Conservation (phyloP, 192 early-diverging fungal genomes). For the Mortierella antarctica region DNA sequence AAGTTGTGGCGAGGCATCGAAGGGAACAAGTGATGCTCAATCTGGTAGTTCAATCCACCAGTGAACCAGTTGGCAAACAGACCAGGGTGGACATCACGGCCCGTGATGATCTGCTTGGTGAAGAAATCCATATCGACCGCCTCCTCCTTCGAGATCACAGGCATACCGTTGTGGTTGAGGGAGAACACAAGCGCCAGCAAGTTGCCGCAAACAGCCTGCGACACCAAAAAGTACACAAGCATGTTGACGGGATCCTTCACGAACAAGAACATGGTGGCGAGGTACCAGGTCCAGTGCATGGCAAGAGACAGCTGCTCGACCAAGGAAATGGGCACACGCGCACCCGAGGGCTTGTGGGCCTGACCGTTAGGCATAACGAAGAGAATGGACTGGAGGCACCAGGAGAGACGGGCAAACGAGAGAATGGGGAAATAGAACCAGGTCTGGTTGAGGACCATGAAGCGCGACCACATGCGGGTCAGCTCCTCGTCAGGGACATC, state of each 20-base stretch:
- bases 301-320: conserved; percentile 67
- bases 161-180: conserved; percentile 90
- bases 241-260: conserved; percentile 52
- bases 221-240: conserved; percentile 68
- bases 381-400: conserved; percentile 73
- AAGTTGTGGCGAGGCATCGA: conserved; percentile 81
- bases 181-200: conserved; percentile 81
- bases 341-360: conserved; percentile 56
- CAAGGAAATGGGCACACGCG: conserved; percentile 51
- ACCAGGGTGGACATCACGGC: conserved; percentile 73
- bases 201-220: conserved; percentile 76
- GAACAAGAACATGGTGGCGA: conserved; percentile 63
- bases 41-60: conserved; percentile 86
- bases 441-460: conserved; percentile 72
- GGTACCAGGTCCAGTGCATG: conserved; percentile 77
- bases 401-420: conserved; percentile 79
- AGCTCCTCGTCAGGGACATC: conserved; percentile 62
- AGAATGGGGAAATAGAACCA: conserved; percentile 80
- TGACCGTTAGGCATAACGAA: conserved; percentile 62
- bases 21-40: conserved; percentile 91
- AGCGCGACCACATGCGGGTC: conserved; percentile 64
- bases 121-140: conserved; percentile 78
- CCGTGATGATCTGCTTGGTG: conserved; percentile 80
- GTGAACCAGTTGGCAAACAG: conserved; percentile 84
- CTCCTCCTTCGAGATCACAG: conserved; percentile 75